Conservation (phyloP, 1,139 yeast species). For the Saccharomyces hybrid region DNA sequence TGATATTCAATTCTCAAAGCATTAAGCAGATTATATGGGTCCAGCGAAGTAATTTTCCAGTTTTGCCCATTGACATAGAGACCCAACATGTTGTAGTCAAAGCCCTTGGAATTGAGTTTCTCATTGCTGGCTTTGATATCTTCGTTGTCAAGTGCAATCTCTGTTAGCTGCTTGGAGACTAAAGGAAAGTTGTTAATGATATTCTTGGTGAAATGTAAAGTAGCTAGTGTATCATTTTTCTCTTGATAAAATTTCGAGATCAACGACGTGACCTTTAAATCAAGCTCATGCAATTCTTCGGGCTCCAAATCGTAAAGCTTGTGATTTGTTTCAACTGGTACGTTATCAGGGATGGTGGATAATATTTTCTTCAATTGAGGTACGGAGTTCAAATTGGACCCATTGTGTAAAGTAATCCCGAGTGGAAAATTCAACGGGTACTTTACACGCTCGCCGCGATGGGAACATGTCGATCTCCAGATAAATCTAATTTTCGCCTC, state of each 20-base stretch:
- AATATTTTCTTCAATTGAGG: not conserved
- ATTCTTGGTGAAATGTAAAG: slow-evolving; percentile 34
- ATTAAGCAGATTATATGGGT: slow-evolving; percentile 17
- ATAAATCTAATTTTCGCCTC: slow-evolving; percentile 62
- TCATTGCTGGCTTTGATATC: slow-evolving; percentile 11
- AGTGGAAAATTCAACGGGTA: slow-evolving; percentile 1
- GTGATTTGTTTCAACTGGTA: slow-evolving; percentile 8
- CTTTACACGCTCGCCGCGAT: not conserved
- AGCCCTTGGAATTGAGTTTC: slow-evolving; percentile 16
- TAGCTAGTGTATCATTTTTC: slow-evolving; percentile 23
- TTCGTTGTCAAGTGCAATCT: slow-evolving; percentile 10
- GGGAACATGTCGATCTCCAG: slow-evolving; percentile 53
- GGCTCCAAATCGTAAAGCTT: slow-evolving; percentile 33
- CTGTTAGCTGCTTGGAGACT: slow-evolving; percentile 31
- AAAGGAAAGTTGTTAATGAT: slow-evolving; percentile 48
- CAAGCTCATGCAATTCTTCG: slow-evolving; percentile 37
- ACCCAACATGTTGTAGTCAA: slow-evolving; percentile 37
- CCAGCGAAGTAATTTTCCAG: slow-evolving; percentile 19
- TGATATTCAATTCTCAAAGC: slow-evolving; percentile 18
- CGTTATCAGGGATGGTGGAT: not conserved
- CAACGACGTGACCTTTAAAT: slow-evolving; percentile 41
- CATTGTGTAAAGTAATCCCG: slow-evolving; percentile 1
- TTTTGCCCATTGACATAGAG: slow-evolving; percentile 59
- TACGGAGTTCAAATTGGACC: not conserved
- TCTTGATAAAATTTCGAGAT: slow-evolving; percentile 32